A percentile compares a stretch with the other conserved stretches of the same genome.
These are phyloP conservation scores for Trichoderma sp. DNA, from an alignment of 2,329 filamentous ascomycete species.

Conservation along the genomic window DNA sequence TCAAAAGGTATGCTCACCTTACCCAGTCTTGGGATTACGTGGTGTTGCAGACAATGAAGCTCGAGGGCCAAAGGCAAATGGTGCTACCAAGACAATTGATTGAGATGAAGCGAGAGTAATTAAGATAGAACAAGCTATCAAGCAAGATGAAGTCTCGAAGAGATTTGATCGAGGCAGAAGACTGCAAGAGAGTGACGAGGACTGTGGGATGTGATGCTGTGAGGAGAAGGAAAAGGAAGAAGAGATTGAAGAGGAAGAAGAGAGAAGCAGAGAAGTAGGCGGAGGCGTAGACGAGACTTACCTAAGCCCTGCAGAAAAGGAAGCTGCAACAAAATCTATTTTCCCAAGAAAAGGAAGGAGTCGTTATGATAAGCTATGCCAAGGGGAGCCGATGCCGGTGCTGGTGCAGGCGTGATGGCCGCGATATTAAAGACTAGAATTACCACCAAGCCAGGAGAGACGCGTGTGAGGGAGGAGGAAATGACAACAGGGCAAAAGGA, in stretches of 20 bases:
- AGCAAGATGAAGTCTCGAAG: constrained; percentile 51
- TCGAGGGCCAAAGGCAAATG: constrained; percentile 39
- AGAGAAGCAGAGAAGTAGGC: constrained; percentile 11
- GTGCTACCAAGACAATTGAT: constrained; percentile 50
- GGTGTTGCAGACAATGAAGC: constrained; percentile 30
- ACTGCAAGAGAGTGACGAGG: constrained; percentile 42
- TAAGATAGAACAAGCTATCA: constrained; percentile 59
- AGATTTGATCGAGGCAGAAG: constrained; percentile 29
- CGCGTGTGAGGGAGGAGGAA: constrained; percentile 13
- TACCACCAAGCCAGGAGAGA: background rate
- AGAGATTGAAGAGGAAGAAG: constrained; percentile 19
- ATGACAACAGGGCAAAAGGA: background rate
- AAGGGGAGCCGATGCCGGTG: background rate
- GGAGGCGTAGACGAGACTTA: constrained; percentile 16
- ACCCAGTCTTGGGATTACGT: constrained; percentile 30
- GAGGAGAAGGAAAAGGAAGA: constrained; percentile 28
- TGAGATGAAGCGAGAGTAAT: constrained; percentile 56
- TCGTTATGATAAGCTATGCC: constrained; percentile 5
- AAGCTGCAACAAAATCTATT: constrained; percentile 14
- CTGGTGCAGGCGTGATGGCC: constrained; percentile 19
- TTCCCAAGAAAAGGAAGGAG: constrained; percentile 17
- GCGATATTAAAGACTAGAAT: background rate
- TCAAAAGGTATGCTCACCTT: constrained; percentile 27
- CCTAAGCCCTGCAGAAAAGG: constrained; percentile 17
- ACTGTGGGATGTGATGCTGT: constrained; percentile 52